Base-by-base conservation (phyloP, 2,329 filamentous ascomycete genomes). In the Fusarium setosum region DNA sequence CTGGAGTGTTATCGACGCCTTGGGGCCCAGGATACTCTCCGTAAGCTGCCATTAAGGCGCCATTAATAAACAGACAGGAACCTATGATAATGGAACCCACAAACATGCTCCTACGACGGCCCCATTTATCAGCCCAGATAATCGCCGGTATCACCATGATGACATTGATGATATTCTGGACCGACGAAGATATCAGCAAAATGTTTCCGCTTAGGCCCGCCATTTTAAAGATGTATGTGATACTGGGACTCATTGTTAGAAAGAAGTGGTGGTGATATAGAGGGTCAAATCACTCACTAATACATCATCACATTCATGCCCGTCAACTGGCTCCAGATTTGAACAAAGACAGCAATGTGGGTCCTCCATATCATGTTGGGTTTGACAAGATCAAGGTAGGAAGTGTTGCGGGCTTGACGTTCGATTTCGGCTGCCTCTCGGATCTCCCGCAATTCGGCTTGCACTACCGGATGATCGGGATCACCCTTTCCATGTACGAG, bases 141-240 rank as follows among this genome's bases (percentile, higher is more conserved):
- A 24, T 44, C 4, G 26, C 26, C 23, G 26, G 18, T 11, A 20
- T 42, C 10, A 42, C 45, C 6, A 29, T 34, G 40, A 54, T 32
- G 26, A 54, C 21, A 13, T 29, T 34, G 21, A 56, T 37, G 42
- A 47, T 23, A 13, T 56, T 48, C n/a, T 56, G 52, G n/a, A 56
- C 26, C 18, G 29, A 21, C 7, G 52, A 47, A 4, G 52, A 35
- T 35, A 48, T 47, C 31, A 56, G 44, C 5, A 26, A 13, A 12
- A 56, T 24, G 24, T 56, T 56, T 7, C 52, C 52, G 6, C 42
- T 38, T 8, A 56, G 17, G 7, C 52, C 52, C 8, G 52, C 52
- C 52, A 56, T 56, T 17, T 56, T 34, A 18, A 47, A 45, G 34
- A 56, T 56, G 23, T 56, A 56, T 10, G 44, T 42, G 34, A 56